A percentile compares a stretch with the other conserved stretches of the same genome.
Evolutionary conservation across 441 rosid species (phyloP).

Genomic region (Croton laevigatus): DNA sequence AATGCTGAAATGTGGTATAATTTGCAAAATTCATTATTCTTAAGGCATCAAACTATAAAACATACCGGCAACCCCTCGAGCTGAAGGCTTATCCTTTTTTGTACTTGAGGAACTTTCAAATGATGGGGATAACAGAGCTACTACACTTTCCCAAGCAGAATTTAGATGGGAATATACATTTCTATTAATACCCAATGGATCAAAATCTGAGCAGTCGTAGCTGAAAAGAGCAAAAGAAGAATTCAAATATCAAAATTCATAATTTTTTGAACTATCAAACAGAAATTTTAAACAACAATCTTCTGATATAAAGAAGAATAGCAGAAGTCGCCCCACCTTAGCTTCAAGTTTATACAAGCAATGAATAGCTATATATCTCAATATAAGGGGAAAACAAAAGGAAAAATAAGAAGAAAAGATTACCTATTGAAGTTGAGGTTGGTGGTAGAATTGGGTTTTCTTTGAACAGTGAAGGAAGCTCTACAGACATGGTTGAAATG

Average conservation of each 20-base stretch:
- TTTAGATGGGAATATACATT: constrained; percentile 41
- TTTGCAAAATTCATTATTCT: constrained; percentile 20
- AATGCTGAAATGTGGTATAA: constrained; percentile 15
- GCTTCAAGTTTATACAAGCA: not conserved
- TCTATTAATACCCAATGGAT: constrained; percentile 81
- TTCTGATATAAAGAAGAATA: not conserved
- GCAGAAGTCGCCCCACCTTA: not conserved
- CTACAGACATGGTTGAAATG: constrained; percentile 38
- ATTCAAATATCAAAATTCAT: not conserved
- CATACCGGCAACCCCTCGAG: constrained; percentile 84
- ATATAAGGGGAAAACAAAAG: constrained; percentile 8
- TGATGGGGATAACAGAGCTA: constrained; percentile 50
- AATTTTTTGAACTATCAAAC: not conserved
- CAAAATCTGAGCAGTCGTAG: constrained; percentile 54
- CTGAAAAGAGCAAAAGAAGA: constrained; percentile 40
- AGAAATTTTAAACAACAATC: not conserved
- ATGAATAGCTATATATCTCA: not conserved
- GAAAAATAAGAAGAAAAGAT: constrained; percentile 16
- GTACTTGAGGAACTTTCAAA: constrained; percentile 58
- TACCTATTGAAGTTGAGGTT: constrained; percentile 44
- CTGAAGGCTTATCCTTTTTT: constrained; percentile 61
- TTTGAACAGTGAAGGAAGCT: constrained; percentile 42
- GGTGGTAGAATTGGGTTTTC: constrained; percentile 35
- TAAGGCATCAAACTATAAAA: constrained; percentile 20
- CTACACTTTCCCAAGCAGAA: constrained; percentile 56